A percentile compares a stretch with the other conserved stretches of the same genome.
Evolutionary conservation across 2,329 filamentous ascomycete genomes (phyloP).

Genomic region (Fusarium pseudoanthophilum): DNA sequence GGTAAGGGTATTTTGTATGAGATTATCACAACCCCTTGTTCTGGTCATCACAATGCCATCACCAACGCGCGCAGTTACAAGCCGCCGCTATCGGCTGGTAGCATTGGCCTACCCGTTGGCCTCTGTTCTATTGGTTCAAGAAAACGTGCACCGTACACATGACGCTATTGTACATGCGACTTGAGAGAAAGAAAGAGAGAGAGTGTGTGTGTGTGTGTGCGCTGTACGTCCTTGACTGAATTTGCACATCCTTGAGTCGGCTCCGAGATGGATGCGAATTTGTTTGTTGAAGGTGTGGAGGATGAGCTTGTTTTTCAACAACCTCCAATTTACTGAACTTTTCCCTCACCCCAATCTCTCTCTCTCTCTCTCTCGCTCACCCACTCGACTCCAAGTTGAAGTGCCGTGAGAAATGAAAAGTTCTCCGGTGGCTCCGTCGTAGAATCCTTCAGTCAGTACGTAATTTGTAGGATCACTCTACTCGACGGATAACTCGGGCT

Average conservation of each 20-base stretch:
- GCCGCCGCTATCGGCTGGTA: constrained; percentile 36
- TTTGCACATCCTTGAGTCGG: constrained; percentile 16
- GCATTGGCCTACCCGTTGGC: constrained; percentile 31
- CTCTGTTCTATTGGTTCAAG: constrained; percentile 29
- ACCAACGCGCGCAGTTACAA: constrained; percentile 27
- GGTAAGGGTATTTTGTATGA: background rate
- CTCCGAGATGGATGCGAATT: constrained; percentile 14
- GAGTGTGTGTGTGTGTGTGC: background rate
- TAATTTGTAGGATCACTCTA: constrained; percentile 18
- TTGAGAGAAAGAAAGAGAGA: background rate
- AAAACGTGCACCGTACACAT: constrained; percentile 35
- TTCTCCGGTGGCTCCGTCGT: constrained; percentile 13
- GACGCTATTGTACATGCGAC: constrained; percentile 42
- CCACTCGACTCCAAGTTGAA: constrained; percentile 6
- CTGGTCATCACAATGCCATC: constrained; percentile 30
- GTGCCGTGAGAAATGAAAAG: constrained; percentile 20
- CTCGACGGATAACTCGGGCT: constrained; percentile 21
- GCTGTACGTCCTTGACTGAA: constrained; percentile 12
- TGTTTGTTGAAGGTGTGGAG: constrained; percentile 12
- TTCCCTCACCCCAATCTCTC: background rate
- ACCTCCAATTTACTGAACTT: background rate
- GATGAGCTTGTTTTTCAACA: constrained; percentile 10
- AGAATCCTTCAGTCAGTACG: constrained; percentile 22
- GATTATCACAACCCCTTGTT: constrained; percentile 6
- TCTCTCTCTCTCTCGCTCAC: background rate